Evolutionary conservation across 352 stramenopile genomes (phyloP).

Genomic region (Globisporangium perplexum): DNA sequence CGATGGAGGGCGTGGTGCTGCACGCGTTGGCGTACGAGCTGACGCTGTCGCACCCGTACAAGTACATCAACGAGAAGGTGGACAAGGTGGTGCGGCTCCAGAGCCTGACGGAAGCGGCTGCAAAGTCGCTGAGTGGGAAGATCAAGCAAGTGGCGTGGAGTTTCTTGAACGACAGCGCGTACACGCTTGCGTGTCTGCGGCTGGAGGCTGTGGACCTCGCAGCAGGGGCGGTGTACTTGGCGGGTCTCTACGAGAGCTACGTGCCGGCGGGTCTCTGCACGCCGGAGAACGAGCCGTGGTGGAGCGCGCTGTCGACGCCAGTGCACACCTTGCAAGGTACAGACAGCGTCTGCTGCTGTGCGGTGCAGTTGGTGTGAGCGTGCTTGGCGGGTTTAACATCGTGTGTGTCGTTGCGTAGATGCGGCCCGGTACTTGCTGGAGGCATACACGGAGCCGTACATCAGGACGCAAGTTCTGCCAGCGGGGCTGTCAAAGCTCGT

Average conservation of each 20-base stretch:
- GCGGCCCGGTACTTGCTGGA: conserved; percentile 70
- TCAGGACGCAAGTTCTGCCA: conserved; percentile 68
- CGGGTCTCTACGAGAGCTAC: conserved; percentile 79
- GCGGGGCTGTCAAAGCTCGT: conserved; percentile 69
- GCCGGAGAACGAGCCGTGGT: conserved; percentile 55
- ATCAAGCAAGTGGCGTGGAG: conserved; percentile 86
- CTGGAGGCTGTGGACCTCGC: conserved; percentile 64
- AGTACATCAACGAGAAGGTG: conserved; percentile 86
- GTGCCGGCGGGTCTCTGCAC: conserved; percentile 59
- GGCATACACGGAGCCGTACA: conserved; percentile 75
- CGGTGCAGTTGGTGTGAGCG: background rate
- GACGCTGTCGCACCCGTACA: conserved; percentile 80
- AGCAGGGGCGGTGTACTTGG: conserved; percentile 77
- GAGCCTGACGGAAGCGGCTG: conserved; percentile 38
- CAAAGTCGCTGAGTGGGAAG: conserved; percentile 62
- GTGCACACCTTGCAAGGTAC: conserved; percentile 82
- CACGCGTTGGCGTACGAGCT: conserved; percentile 83
- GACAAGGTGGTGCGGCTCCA: conserved; percentile 70
- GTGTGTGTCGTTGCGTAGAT: conserved; percentile 59
- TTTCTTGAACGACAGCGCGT: conserved; percentile 87
- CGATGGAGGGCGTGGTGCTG: conserved; percentile 79
- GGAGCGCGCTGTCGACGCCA: conserved; percentile 55
- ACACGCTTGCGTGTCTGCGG: conserved; percentile 79
- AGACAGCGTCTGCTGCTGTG: conserved; percentile 10
- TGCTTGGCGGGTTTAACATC: conserved; percentile 52